Evolutionary conservation across 78 protist genomes (phyloP), one percentile per base, ranked within the genome.

Genomic region (Monosiga brevicollis): DNA sequence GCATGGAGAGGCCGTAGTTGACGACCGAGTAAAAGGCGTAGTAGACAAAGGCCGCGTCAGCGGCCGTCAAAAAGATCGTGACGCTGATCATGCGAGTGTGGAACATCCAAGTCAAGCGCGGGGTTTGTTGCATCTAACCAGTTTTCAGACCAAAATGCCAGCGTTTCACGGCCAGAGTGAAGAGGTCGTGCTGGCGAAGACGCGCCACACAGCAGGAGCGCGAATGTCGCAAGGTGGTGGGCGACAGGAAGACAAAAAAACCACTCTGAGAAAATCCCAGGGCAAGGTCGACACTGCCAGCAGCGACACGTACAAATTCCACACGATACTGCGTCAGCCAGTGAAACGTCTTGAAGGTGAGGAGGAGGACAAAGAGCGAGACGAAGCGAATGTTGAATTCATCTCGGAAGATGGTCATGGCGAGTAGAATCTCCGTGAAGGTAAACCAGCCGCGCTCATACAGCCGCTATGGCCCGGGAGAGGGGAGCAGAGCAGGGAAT

Each of bases 321-420:
- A 93, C 94, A 37, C 96, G 86, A 76, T 90, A 87, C 29, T 82
- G 84, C 34, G 88, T 10, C 71, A 93, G 89, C 97, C 97, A 94
- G 74, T 94, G 97, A 55, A 94, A 84, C 26, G 78, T 74, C 85
- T 93, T 93, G 89, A 91, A 42, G 55, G 88, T 85, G 40, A 94
- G 84, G 32, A 94, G 87, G 9, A 82, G 43, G 1, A 89, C 40
- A 39, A 94, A 91, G 72, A 90, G 71, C 38, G 41, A 42, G 36
- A 91, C 78, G 42, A 93, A 90, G 54, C 80, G 84, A 6, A 87
- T 49, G 88, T 85, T 78, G 42, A 95, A 87, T 79, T 95, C 96
- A 2, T 93, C 94, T 36, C 96, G 83, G 81, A 95, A 95, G 42
- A 95, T 90, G 39, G 97, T 90, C 83, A 93, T 86, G 42, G 95